phyloP scores from a whole-genome alignment of 805 yeast genomes.

The Millerozyma acaciae region DNA sequence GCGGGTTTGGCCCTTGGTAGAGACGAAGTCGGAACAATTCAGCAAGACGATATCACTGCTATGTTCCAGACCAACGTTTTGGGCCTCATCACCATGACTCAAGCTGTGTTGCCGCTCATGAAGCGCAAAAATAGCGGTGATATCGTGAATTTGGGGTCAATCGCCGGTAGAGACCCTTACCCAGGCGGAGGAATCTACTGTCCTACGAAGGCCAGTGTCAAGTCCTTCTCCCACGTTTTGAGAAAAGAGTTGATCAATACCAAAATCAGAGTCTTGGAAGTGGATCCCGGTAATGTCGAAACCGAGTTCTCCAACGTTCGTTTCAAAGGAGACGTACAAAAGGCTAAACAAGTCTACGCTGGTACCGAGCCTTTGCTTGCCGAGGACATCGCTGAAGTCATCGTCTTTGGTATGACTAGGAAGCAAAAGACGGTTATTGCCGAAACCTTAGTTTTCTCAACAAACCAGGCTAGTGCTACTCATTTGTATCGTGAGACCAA shows the following conservation, averaged over 20 bases:
- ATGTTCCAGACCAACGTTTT: conserved; percentile 87
- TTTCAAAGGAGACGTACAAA: conserved; percentile 56
- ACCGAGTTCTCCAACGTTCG: conserved; percentile 69
- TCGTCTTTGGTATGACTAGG: conserved; percentile 64
- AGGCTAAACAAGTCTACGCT: conserved; percentile 62
- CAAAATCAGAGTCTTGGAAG: conserved; percentile 64
- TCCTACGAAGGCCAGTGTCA: conserved; percentile 69
- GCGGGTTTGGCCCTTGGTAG: conserved; percentile 81
- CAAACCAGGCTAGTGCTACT: conserved; percentile 77
- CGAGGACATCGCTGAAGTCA: conserved; percentile 71
- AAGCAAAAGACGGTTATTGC: conserved; percentile 71
- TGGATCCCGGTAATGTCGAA: conserved; percentile 78
- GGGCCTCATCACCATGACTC: conserved; percentile 81
- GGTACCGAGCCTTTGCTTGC: conserved; percentile 70
- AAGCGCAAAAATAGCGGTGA: conserved; percentile 68
- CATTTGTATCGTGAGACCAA: conserved; percentile 45
- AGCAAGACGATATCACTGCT: conserved; percentile 57
- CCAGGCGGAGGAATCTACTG: conserved; percentile 79
- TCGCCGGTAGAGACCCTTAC: conserved; percentile 76
- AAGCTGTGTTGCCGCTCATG: conserved; percentile 69
- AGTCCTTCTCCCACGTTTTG: conserved; percentile 65
- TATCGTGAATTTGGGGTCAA: conserved; percentile 70
- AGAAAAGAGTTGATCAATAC: conserved; percentile 75
- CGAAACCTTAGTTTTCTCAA: conserved; percentile 78
- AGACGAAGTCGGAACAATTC: conserved; percentile 70